Base-by-base conservation (phyloP, 1,139 yeast genomes). In the Lizanozyma gosingica region DNA sequence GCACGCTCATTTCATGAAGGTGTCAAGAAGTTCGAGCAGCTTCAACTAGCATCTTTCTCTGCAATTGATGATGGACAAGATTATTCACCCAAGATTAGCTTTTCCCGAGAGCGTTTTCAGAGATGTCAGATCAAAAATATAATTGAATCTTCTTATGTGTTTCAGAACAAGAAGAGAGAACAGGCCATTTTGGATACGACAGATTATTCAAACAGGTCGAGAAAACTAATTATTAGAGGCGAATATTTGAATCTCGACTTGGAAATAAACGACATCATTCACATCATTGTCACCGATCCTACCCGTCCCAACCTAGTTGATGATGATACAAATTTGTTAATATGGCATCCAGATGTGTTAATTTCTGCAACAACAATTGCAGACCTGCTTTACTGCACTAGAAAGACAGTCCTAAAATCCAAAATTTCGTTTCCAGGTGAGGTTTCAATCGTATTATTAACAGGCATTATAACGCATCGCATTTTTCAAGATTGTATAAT, bases 291-390 rank as follows among this genome's bases (percentile, higher is more conserved):
- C 6, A 67, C 71, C 1, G 65, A 70, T 40, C 61, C 69, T 8
- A 39, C 37, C 15, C 53, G 51, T 35, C 68, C 69, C 1, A 58
- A 58, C 35, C 45, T 67, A 8, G 72, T 84, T 3, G 86, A 83
- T 45, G 59, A 64, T 34, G 77, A 76, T 44, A 73, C 71, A 37
- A 80, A 83, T 49, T 57, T 88, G 18, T 59, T 90, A 33, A 72
- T 92, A 17, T 73, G 94, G 72, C 78, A 85, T 49, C 98, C 98
- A 0, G 98, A 92, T 55, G 62, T 76, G 2, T 62, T 92, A 14
- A 65, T 92, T 1, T 77, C 96, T 0, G 88, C 95, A 3, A 92
- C 98, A 0, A 67, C 82, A 3, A 76, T 88, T 1, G 82, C 97
- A 0, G 85, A 81, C 40, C 83, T 92, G 3, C 62, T 86, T 34